Percentiles rank a stretch among this genome's conserved stretches.
phyloP scores from a whole-genome alignment of 2,329 filamentous ascomycete genomes.

The Rhynchosporium agropyri region DNA sequence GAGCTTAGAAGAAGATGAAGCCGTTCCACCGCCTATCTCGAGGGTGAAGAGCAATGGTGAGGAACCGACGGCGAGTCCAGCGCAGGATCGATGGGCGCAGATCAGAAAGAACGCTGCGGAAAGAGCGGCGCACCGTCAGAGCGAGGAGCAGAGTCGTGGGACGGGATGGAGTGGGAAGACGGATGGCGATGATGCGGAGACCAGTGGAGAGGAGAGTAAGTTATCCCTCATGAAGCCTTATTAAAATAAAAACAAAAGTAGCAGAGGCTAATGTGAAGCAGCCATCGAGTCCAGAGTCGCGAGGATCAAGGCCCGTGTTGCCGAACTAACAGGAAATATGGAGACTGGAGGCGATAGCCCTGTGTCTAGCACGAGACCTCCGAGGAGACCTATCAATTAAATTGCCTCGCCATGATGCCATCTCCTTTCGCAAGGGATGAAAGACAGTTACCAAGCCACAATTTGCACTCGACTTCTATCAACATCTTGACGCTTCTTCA shows the following conservation, averaged over 20 bases:
- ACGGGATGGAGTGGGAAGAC: conserved; percentile 56
- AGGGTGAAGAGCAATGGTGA: conserved; percentile 37
- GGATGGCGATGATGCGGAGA: conserved; percentile 79
- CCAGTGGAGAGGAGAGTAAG: conserved; percentile 94
- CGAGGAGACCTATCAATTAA: conserved; percentile 19
- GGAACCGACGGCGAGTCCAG: conserved; percentile 42
- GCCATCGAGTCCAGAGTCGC: conserved; percentile 96
- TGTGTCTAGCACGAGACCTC: conserved; percentile 22
- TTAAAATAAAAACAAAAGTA: not conserved
- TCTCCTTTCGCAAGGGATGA: not conserved
- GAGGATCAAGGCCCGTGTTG: conserved; percentile 95
- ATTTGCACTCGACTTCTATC: no score
- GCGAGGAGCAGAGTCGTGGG: conserved; percentile 62
- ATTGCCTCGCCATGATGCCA: not conserved
- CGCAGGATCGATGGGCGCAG: conserved; percentile 88
- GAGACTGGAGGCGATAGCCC: conserved; percentile 47
- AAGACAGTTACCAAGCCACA: not conserved
- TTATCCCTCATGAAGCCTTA: conserved; percentile 36
- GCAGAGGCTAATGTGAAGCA: conserved; percentile 46
- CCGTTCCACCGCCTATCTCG: conserved; percentile 40
- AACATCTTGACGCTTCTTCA: no score
- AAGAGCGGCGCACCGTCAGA: conserved; percentile 66
- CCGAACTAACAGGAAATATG: conserved; percentile 87
- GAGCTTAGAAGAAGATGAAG: conserved; percentile 46
- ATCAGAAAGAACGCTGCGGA: conserved; percentile 94